Percentiles rank a stretch among this genome's conserved stretches.
These are phyloP conservation scores for Mollisiaceae sp. DNA, from an alignment of 2,329 filamentous ascomycete genomes.

Conservation along the genomic window DNA sequence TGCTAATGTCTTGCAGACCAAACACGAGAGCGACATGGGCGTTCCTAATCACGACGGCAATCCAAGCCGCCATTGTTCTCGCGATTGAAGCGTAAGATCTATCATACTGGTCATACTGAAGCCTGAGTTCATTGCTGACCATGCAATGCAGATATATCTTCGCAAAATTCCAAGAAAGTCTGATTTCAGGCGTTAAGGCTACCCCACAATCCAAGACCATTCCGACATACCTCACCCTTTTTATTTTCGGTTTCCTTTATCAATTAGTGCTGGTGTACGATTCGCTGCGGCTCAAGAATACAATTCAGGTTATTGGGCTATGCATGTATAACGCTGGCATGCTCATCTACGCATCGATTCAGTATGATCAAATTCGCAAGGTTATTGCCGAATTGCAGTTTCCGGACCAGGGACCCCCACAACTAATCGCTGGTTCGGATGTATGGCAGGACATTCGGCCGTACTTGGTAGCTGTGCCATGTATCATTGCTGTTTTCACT, in stretches of 20 bases:
- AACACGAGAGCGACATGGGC: slow-evolving; percentile 86
- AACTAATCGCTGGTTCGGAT: slow-evolving; percentile 40
- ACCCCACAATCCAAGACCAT: slow-evolving; percentile 72
- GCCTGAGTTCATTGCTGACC: neutral
- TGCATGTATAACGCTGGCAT: slow-evolving; percentile 92
- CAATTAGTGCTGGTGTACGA: slow-evolving; percentile 90
- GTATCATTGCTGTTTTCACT: slow-evolving; percentile 78
- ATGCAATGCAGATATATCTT: slow-evolving; percentile 73
- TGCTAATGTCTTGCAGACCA: slow-evolving; percentile 49
- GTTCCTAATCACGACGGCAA: slow-evolving; percentile 74
- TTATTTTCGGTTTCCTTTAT: slow-evolving; percentile 97
- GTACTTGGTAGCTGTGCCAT: slow-evolving; percentile 84
- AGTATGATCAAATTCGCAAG: slow-evolving; percentile 85
- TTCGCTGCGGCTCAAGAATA: slow-evolving; percentile 92
- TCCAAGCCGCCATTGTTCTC: slow-evolving; percentile 82
- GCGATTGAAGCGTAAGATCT: slow-evolving; percentile 81
- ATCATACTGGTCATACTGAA: neutral
- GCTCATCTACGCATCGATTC: slow-evolving; percentile 89
- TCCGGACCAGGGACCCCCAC: slow-evolving; percentile 47
- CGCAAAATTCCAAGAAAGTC: slow-evolving; percentile 75
- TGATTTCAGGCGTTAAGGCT: slow-evolving; percentile 55
- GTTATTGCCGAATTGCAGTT: slow-evolving; percentile 64
- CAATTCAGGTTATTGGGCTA: slow-evolving; percentile 95
- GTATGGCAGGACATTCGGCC: slow-evolving; percentile 76
- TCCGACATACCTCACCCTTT: slow-evolving; percentile 92